Evolutionary conservation across 208 protist genomes (phyloP), one percentile per base, ranked within the genome.

Genomic region (Leptomonas seymouri): DNA sequence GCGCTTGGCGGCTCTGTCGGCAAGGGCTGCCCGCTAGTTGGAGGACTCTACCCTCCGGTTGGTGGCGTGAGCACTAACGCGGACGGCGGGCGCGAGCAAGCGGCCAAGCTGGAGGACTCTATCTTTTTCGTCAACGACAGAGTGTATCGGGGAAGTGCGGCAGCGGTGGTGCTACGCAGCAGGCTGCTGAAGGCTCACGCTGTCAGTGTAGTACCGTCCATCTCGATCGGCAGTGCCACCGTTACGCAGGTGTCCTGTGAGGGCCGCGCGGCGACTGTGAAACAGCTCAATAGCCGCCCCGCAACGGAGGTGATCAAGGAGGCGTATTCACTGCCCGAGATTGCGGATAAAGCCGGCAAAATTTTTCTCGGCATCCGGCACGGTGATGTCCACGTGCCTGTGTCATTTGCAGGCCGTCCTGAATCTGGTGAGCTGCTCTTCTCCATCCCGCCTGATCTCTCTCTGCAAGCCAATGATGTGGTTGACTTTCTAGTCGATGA

Each of bases 91-190:
- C 51, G 44, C 14, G 71, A 74, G 7, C 15, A 58, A 50, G 27
- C 20, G 23, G 48, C 71, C 2, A 77, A 82, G 28, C 64, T 87
- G 25, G 81, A 82, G 27, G 86, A 93, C 55, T 93, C 91, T 16
- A 64, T 96, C 3, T 96, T 91, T 42, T 96, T 94, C 67, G 60
- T 93, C 28, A 91, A 94, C 55, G 87, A 94, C 63, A 74, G 88
- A 15, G 83, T 94, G 0, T 94, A 91, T 67, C 85, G 83, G 34
- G 88, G 91, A 14, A 94, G 88, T 62, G 88, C 88, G 14, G 85
- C 83, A 14, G 86, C 80, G 23, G 75, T 91, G 30, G 59, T 94
- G 60, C 77, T 96, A 54, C 91, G 88, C 53, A 93, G 86, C 71
- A 73, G 69, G 9, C 75, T 86, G 41, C 21, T 94, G 36, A 85